Evolutionary conservation across 2,329 filamentous ascomycete species (phyloP), one percentile per base, ranked within the genome.

Genomic region (Penicillium sp.): DNA sequence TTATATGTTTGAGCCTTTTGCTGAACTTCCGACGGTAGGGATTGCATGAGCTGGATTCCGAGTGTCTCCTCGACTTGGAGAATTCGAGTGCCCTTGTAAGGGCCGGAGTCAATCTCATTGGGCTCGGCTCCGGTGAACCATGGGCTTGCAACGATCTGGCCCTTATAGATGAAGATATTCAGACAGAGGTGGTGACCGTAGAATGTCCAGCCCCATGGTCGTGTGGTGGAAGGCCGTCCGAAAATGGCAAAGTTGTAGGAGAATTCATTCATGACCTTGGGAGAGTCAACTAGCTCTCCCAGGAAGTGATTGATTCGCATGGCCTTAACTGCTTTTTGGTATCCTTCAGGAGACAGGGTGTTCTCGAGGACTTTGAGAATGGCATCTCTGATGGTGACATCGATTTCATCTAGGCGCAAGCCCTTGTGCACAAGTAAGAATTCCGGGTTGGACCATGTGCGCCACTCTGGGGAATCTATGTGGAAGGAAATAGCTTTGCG

Each of bases 61-160:
- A 89, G 68, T 1, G 71, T 69, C 48, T 88, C 88, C 65, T 91
- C 87, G 7, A 72, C 74, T 40, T 86, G 77, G 33, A 91, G 72
- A 55, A 91, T 89, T 3, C 81, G 75, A 0, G 85, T 89, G 6
- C 88, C 88, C 1, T 74, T 72, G 68, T 84, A 79, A 0, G 80
- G 80, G 0, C 88, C 87, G 0, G 71, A 70, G 61, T 91, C 88
- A 63, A 91, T 88, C 35, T 85, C 65, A 64, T 92, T 91, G 0
- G 89, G 89, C 71, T 93, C 89, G 0, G 89, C 89, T 55, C 89
- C 89, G 0, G 87, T 90, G 71, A 93, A 93, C 73, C 85, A 89
- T 0, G 89, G 89, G 0, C 83, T 84, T 2, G 90, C 77, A 46
- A 90, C 75, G 50, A 91, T 84, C 68, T 90, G 86, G 0, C 74